Evolutionary conservation across 768 basidiomycete species (phyloP).

Genomic region (Tulasnella sp.): DNA sequence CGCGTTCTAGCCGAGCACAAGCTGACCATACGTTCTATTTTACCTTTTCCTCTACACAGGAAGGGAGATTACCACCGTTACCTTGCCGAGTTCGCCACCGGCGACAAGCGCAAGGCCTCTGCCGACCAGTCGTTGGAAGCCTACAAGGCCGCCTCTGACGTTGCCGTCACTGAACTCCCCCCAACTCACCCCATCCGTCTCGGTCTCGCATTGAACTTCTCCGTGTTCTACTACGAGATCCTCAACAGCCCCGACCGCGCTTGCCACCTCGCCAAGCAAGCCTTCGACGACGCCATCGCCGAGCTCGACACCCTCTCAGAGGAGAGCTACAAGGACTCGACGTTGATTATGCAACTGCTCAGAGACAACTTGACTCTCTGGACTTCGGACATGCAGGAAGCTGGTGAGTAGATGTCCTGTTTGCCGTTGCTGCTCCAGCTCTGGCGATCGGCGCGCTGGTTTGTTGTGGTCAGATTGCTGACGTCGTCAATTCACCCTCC

Average conservation of each 20-base stretch:
- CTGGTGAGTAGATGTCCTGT: slow-evolving; percentile 11
- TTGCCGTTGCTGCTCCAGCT: not conserved
- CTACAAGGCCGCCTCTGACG: slow-evolving; percentile 78
- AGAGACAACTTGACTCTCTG: slow-evolving; percentile 79
- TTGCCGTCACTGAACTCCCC: slow-evolving; percentile 60
- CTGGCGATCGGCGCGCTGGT: not conserved
- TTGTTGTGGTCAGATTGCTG: not conserved
- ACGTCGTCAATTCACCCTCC: not conserved
- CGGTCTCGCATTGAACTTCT: slow-evolving; percentile 82
- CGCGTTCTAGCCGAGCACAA: not conserved
- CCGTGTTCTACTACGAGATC: slow-evolving; percentile 90
- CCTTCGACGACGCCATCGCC: slow-evolving; percentile 80
- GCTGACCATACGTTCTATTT: slow-evolving; percentile 9
- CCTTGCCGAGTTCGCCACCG: slow-evolving; percentile 73
- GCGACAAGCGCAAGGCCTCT: slow-evolving; percentile 53
- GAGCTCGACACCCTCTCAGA: slow-evolving; percentile 48
- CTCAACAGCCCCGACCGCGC: slow-evolving; percentile 75
- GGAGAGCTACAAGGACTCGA: slow-evolving; percentile 57
- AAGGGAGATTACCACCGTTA: slow-evolving; percentile 88
- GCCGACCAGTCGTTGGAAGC: slow-evolving; percentile 70
- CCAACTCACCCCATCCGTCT: slow-evolving; percentile 77
- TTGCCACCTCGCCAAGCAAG: slow-evolving; percentile 82
- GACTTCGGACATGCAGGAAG: slow-evolving; percentile 28
- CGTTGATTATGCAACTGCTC: slow-evolving; percentile 73
- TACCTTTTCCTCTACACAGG: slow-evolving; percentile 29